Evolutionary conservation across 2,329 filamentous ascomycete genomes (phyloP).

Genomic region (Phialophora chinensis): DNA sequence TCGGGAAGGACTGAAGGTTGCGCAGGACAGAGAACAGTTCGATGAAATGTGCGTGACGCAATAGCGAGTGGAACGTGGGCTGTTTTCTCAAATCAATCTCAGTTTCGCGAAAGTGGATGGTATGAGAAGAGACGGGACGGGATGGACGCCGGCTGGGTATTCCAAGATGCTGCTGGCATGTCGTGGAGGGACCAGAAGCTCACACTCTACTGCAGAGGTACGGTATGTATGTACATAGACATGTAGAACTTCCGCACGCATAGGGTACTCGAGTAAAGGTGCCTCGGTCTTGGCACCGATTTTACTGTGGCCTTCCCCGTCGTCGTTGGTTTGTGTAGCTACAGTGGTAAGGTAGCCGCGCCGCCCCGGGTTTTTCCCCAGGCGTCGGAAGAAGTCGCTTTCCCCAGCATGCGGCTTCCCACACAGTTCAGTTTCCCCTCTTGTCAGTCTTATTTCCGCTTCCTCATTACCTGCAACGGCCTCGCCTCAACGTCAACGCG

Average conservation of each 20-base stretch:
- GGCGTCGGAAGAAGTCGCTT: background rate
- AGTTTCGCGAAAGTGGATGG: too few relatives aligned
- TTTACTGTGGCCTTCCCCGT: too few relatives aligned
- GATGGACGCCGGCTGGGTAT: too few relatives aligned
- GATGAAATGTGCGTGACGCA: background rate
- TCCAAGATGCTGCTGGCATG: too few relatives aligned
- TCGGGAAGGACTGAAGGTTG: background rate
- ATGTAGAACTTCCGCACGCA: too few relatives aligned
- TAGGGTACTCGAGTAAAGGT: too few relatives aligned
- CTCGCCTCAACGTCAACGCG: constrained; percentile 24
- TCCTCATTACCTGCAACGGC: background rate
- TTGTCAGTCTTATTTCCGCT: constrained; percentile 18
- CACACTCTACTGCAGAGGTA: too few relatives aligned
- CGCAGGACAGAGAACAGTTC: background rate
- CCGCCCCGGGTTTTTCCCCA: background rate
- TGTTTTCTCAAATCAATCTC: background rate
- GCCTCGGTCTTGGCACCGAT: too few relatives aligned
- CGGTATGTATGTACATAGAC: too few relatives aligned
- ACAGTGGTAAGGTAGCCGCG: background rate
- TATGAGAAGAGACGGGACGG: background rate
- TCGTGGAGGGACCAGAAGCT: too few relatives aligned
- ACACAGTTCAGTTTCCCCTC: constrained; percentile 11
- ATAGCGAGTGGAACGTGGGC: background rate
- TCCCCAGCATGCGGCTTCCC: constrained; percentile 1
- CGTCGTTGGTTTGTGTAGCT: too few relatives aligned